Conservation (phyloP, 2,329 filamentous ascomycete species). For the Bipolaris bicolor region DNA sequence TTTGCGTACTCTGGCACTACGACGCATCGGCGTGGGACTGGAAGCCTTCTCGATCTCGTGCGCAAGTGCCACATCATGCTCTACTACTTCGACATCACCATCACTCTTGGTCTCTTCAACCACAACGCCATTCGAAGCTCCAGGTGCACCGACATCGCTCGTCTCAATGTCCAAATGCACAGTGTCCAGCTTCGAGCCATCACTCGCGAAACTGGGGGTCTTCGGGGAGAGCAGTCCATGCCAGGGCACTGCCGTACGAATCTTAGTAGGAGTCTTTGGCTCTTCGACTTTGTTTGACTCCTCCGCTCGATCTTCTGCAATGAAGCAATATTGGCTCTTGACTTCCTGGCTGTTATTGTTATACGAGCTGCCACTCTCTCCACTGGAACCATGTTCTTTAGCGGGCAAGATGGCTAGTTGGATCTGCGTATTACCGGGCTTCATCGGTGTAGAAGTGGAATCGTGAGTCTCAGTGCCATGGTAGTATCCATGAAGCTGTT, state of each 20-base stretch:
- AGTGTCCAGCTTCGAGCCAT: not conserved
- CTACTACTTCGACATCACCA: not conserved
- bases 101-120: not conserved
- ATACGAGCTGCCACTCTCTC: too few species aligned
- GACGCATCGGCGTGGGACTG: conserved; percentile 1
- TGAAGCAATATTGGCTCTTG: not conserved
- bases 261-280: conserved; percentile 6
- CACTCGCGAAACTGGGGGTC: conserved; percentile 1
- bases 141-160: not conserved
- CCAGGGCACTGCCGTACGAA: conserved; percentile 1
- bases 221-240: conserved; percentile 19
- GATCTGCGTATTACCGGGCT: not conserved
- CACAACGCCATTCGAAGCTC: too few species aligned
- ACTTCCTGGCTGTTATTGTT: too few species aligned
- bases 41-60: not conserved
- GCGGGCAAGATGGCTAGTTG: not conserved
- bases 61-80: conserved; percentile 3
- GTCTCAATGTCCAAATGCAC: not conserved
- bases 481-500: not conserved
- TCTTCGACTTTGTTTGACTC: not conserved
- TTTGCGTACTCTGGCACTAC: conserved; percentile 8
- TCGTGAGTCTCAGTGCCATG: not conserved
- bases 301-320: too few species aligned
- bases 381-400: not conserved
- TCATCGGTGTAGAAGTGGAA: too few species aligned